Base-by-base conservation (phyloP, 2,329 filamentous ascomycete genomes). In the Ceratocystis cubensis region DNA sequence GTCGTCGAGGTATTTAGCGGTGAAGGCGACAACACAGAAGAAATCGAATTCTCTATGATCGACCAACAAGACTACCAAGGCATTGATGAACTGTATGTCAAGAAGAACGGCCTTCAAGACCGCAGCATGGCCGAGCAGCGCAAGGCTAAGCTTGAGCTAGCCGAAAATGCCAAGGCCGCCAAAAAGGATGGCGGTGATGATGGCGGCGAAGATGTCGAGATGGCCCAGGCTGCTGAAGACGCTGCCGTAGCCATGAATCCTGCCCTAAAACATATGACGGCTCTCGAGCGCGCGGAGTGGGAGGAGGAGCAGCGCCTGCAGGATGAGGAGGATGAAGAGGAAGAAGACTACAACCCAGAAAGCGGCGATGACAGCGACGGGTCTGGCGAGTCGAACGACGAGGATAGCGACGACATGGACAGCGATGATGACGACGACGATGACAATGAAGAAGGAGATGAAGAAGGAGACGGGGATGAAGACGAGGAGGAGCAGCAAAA, bases 31-130 rank as follows among this genome's bases (percentile, higher is more conserved):
- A 74, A 73, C 13, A 82, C 78, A 1, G 82, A 86, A 69, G 85
- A 88, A 71, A 75, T 87, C 25, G 85, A 88, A 72, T 88, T 88
- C 69, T 79, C 78, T 46, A 88, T 88, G 86, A 73, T 88, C 20
- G 86, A 88, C 70, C 85, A 88, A 74, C 83, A 84, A 69, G 84
- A 88, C 71, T 88, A 86, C 68, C 77, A 75, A 3, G 82, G 80
- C 25, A 88, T 88, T 69, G 84, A 87, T 70, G 80, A 82, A 69
- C 73, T 72, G n/a, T 88, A 86, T 71, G 78, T 88, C 61, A 80
- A 81, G 71, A 78, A 78, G 8, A 81, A 88, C 70, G 78, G 81
- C 0, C 77, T 88, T 30, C 83, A 87, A 69, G 85, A 88, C 71
- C 78, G 83, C 68, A 88, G 85, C 71, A 84, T 88, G 84, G 85